Conservation (phyloP, 306 rosid species). For the Fragaria vesca region DNA sequence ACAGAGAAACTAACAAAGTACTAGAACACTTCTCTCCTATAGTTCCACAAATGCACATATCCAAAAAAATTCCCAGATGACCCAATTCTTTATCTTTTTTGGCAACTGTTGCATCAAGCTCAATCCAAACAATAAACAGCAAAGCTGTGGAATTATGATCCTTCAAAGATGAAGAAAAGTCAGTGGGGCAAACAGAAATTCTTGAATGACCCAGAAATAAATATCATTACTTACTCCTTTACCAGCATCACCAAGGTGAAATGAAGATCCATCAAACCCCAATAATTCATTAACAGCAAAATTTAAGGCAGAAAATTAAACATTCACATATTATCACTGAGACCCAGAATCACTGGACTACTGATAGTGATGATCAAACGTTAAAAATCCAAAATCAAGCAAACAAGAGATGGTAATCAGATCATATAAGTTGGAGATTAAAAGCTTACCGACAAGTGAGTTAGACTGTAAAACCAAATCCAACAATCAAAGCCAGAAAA, state of each 20-base stretch:
- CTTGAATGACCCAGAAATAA: conserved; percentile 14
- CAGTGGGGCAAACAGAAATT: not conserved
- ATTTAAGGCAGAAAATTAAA: not conserved
- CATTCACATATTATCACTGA: not conserved
- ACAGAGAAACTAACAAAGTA: not conserved
- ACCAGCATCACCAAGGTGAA: not conserved
- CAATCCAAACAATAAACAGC: not conserved
- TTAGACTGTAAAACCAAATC: not conserved
- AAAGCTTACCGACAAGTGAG: conserved; percentile 9
- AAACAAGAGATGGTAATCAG: not conserved
- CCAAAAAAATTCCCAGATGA: conserved; percentile 14
- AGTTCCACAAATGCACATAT: conserved; percentile 15
- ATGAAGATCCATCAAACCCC: conserved; percentile 17
- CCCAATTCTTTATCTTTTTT: not conserved
- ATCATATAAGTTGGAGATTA: not conserved
- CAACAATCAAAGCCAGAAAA: not conserved
- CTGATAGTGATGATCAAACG: conserved; percentile 2
- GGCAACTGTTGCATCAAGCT: not conserved
- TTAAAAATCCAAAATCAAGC: conserved; percentile 35
- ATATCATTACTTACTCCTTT: conserved; percentile 16
- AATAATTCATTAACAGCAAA: conserved; percentile 24
- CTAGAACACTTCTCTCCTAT: not conserved
- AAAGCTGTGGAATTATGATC: conserved; percentile 20
- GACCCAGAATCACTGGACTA: not conserved
- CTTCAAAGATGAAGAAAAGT: not conserved